phyloP scores from a whole-genome alignment of 306 rosid genomes.

The peach (Prunus persica) region DNA sequence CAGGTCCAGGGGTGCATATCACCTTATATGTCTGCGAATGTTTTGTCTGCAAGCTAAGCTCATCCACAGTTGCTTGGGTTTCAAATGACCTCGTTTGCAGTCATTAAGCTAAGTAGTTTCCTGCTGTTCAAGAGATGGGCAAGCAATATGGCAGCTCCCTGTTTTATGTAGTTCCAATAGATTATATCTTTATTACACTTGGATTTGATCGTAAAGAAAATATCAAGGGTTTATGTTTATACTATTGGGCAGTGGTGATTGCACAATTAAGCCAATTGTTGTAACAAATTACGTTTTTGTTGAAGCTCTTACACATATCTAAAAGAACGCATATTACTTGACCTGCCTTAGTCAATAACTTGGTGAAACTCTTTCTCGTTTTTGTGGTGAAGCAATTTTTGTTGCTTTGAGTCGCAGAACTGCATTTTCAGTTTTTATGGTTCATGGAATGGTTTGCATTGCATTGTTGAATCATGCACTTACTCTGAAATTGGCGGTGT shows the following conservation, averaged over 20 bases:
- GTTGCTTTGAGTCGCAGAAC: not conserved
- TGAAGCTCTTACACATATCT: not conserved
- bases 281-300: not conserved
- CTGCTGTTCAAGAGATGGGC: not conserved
- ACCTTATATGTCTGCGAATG: conserved; percentile 64
- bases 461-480: no score
- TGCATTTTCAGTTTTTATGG: not conserved
- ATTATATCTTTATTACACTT: not conserved
- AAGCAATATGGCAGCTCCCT: not conserved
- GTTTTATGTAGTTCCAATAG: not conserved
- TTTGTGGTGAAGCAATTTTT: not conserved
- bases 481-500: not conserved
- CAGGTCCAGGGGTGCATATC: conserved; percentile 80
- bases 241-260: not conserved
- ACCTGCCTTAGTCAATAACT: not conserved
- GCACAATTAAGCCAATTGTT: not conserved
- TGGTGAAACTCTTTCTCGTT: no score
- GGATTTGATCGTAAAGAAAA: not conserved
- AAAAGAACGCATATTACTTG: not conserved
- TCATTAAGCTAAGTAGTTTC: not conserved
- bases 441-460: no score
- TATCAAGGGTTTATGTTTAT: not conserved
- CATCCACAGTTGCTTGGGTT: not conserved
- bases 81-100: not conserved
- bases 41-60: conserved; percentile 44